Conservation (phyloP, 176 grass and related monocot genomes). For the Ensete ventricosum region DNA sequence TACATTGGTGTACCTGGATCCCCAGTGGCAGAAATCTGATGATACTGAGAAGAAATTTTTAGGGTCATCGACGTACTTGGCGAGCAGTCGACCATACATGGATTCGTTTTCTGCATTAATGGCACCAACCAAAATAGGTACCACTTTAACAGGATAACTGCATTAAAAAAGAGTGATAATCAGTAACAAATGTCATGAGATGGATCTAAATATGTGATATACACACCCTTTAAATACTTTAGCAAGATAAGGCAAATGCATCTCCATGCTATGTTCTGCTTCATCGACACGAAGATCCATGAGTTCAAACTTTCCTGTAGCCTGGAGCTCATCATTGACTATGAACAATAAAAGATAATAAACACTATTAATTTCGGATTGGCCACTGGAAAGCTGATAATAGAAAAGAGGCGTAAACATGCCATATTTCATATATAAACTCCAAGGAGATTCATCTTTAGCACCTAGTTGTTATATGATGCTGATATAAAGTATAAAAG, state of each 20-base stretch:
- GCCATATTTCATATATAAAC: too few relatives aligned
- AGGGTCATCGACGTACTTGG: conserved; percentile 77
- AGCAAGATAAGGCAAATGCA: conserved; percentile 95
- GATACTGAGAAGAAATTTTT: conserved; percentile 90
- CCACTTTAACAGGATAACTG: conserved; percentile 75
- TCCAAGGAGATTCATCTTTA: too few relatives aligned
- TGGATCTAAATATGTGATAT: background rate
- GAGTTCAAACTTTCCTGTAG: conserved; percentile 76
- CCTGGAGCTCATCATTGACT: conserved; percentile 66
- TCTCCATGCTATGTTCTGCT: conserved; percentile 99
- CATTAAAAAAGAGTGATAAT: conserved; percentile 1
- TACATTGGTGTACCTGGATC: conserved; percentile 50
- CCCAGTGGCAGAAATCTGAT: conserved; percentile 97
- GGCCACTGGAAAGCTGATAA: too few relatives aligned
- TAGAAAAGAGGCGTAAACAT: too few relatives aligned
- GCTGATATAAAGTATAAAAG: too few relatives aligned
- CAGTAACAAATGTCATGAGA: background rate
- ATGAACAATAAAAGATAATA: too few relatives aligned
- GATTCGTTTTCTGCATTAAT: conserved; percentile 70
- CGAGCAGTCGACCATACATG: conserved; percentile 68
- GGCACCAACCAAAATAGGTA: conserved; percentile 88
- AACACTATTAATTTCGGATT: too few relatives aligned
- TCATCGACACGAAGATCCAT: conserved; percentile 96
- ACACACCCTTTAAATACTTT: conserved; percentile 88
- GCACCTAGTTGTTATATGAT: too few relatives aligned